A percentile compares a stretch with the other conserved stretches of the same genome.
phyloP scores from a whole-genome alignment of 1,284 basidiomycete species.

The Cerioporus squamosus region DNA sequence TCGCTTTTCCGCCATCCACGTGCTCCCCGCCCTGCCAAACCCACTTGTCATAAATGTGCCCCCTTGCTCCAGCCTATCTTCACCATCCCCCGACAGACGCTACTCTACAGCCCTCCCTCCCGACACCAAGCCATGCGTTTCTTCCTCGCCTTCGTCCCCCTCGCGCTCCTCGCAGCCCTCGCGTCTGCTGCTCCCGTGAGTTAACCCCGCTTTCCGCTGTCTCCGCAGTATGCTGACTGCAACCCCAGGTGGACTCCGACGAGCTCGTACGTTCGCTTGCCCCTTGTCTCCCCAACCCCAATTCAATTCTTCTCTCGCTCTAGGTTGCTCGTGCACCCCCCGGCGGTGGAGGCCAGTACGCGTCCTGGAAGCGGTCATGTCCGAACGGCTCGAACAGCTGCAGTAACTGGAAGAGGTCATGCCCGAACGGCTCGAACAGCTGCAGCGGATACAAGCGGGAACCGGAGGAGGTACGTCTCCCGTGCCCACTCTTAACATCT shows the following conservation, averaged over 20 bases:
- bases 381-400: constrained; percentile 10
- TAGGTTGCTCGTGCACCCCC: background rate
- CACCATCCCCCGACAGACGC: constrained; percentile 10
- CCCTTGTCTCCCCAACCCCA: background rate
- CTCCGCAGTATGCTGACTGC: background rate
- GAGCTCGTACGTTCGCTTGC: constrained; percentile 14
- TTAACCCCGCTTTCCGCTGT: background rate
- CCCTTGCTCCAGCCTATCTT: constrained; percentile 6
- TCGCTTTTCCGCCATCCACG: constrained; percentile 21
- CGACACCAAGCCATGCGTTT: constrained; percentile 26
- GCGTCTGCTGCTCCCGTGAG: constrained; percentile 33
- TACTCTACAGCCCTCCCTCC: background rate
- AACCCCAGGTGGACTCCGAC: constrained; percentile 6
- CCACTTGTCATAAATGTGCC: constrained; percentile 22
- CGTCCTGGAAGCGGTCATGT: background rate
- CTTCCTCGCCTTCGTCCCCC: constrained; percentile 25
- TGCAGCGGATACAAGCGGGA: constrained; percentile 5
- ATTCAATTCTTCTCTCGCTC: background rate
- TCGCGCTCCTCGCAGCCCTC: constrained; percentile 30
- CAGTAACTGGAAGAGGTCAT: background rate
- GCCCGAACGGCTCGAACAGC: background rate
- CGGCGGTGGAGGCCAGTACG: too few relatives aligned
- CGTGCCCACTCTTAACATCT: background rate
- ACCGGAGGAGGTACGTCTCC: background rate
- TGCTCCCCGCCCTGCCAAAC: constrained; percentile 15